Base-by-base conservation (phyloP, 2,329 filamentous ascomycete species). In the Xylariaceae sp. region DNA sequence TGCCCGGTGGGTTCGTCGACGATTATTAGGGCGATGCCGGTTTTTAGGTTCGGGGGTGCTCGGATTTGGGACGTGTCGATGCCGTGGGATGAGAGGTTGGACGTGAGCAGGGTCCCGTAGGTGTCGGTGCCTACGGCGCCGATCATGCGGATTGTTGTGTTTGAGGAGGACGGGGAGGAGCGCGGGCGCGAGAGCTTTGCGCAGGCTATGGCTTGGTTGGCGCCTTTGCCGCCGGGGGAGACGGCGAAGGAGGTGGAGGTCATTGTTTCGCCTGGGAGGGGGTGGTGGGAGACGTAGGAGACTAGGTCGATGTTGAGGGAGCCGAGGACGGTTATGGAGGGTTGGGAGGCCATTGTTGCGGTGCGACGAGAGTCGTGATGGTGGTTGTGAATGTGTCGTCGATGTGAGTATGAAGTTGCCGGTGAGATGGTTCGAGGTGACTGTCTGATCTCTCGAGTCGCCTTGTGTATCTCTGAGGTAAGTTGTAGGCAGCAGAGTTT, bases 221-320 rank as follows among this genome's bases (percentile, higher is more conserved):
- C 92, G 64, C 93, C 93, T 77, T 99, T 99, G 59, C 94, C 93
- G 68, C 93, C 94, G 35, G 89, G 87, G 49, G 89, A 92, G 42
- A 88, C 90, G 70, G 82, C 82, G 76, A 96, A 96, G 17, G 85
- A 86, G 65, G 79, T 86, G 52, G 90, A 84, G 2, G 89, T 92
- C 55, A 97, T 81, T 2, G 93, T 97, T 76, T 99, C 93, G 66
- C 93, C 94, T 0, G 88, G 87, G 1, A 82, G 77, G 1, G 94
- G 93, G 64, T 96, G 85, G 64, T 93, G 90, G 4, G 90, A 80
- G 39, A 94, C 94, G 69, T 90, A 87, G 47, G 91, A 92, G 64
- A 96, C 90, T 64, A 97, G 87, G 77, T 99, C 93, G 72, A 90
- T 90, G 77, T 97, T 97, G 62, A 99, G 86, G 39, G 93, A 97